phyloP scores from a whole-genome alignment of 768 basidiomycete genomes.

The Termitomyces sp. region DNA sequence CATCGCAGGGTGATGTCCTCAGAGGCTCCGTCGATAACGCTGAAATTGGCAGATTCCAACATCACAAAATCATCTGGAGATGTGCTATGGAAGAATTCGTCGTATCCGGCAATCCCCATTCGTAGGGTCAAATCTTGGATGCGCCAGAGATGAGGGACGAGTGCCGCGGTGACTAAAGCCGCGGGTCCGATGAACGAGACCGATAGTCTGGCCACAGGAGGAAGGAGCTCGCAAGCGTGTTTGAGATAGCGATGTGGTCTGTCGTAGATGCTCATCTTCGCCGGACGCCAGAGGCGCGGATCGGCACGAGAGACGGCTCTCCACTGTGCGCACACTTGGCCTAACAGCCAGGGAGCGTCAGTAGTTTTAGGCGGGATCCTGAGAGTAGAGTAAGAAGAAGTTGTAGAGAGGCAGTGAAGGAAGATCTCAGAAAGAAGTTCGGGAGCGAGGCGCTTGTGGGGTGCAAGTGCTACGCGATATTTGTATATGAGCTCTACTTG shows the following conservation, averaged over 20 bases:
- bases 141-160: conserved; percentile 7
- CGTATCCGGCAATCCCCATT: not conserved
- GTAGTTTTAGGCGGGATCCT: not conserved
- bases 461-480: conserved; percentile 6
- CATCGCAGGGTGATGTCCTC: not conserved
- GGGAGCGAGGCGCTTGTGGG: conserved; percentile 8
- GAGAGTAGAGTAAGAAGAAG: not conserved
- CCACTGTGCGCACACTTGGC: conserved; percentile 8
- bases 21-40: not conserved
- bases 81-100: not conserved
- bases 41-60: not conserved
- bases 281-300: conserved; percentile 3
- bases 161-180: not conserved
- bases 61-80: not conserved
- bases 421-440: conserved; percentile 9
- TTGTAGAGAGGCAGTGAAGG: conserved; percentile 1
- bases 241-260: not conserved
- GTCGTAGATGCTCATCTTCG: not conserved
- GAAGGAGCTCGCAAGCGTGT: conserved; percentile 6
- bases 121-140: conserved; percentile 1
- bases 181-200: not conserved
- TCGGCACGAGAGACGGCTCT: conserved; percentile 5
- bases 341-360: conserved; percentile 5
- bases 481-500: conserved; percentile 2
- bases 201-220: not conserved